Evolutionary conservation across 306 rosid genomes (phyloP), one percentile per base, ranked within the genome.

Genomic region (Clitoria ternatea): DNA sequence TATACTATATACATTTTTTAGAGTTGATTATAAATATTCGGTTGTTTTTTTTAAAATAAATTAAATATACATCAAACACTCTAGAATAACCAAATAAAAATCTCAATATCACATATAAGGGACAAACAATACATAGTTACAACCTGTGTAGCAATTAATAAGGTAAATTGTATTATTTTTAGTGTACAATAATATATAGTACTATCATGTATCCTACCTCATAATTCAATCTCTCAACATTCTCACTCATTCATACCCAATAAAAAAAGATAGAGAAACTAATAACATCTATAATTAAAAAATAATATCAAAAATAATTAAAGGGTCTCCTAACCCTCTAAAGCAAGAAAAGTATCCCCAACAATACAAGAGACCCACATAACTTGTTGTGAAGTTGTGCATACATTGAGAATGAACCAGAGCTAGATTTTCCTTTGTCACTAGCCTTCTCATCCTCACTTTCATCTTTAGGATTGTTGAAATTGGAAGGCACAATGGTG

Each of bases 401-500:
- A 66, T 32, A 1, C 47, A 45, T 20, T 27, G 70, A 65, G 5
- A 85, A 1, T 0, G 86, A 74, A 61, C 8, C 30, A 11, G 90
- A 83, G n/a, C 64, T 81, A n/a, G 97, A 80, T 61, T 82, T 55
- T 0, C 40, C 68, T 9, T 47, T 67, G 12, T 40, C 73, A 24
- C 70, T 36, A 9, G 53, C 11, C 23, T 61, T 74, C 7, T 61
- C 78, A 68, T 57, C 76, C 33, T 50, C 76, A 62, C 32, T 67
- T 1, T 69, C 84, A 36, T 54, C 74, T 3, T 63, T 64, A 4
- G 99, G 99, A 54, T 94, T 10, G 57, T 72, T 85, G 55, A 90
- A 94, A 79, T 84, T 91, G n/a, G 99, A 50, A 43, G 97, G 99
- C 26, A 94, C 84, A 39, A 75, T 76, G 0, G 99, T 87, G 2